Percentiles rank a stretch among this genome's conserved stretches.
Evolutionary conservation across 108 stramenopile genomes (phyloP).

Genomic region (Conticribra guillardii): DNA sequence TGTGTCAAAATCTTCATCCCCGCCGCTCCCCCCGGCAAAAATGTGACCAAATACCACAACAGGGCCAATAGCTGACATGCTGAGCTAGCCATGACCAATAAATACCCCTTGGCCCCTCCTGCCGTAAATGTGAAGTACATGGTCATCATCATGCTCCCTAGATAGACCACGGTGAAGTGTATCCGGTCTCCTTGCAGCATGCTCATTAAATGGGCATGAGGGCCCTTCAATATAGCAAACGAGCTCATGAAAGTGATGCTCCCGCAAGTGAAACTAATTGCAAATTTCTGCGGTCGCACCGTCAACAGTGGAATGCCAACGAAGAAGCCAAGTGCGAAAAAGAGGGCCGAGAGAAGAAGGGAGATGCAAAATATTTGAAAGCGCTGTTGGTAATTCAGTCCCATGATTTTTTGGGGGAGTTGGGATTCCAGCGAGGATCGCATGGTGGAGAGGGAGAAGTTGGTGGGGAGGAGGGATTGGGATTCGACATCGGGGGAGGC

Average conservation of each 20-base stretch:
- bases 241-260: slow-evolving; percentile 89
- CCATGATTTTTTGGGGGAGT: slow-evolving; percentile 86
- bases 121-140: slow-evolving; percentile 76
- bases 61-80: slow-evolving; percentile 78
- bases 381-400: slow-evolving; percentile 91
- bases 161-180: slow-evolving; percentile 78
- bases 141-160: slow-evolving; percentile 79
- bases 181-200: slow-evolving; percentile 79
- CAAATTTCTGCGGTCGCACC: slow-evolving; percentile 94
- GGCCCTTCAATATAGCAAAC: slow-evolving; percentile 90
- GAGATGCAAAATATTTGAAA: slow-evolving; percentile 86
- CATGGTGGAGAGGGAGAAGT: slow-evolving; percentile 67
- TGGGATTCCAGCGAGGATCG: slow-evolving; percentile 81
- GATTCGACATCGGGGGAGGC: slow-evolving; percentile 49
- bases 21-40: slow-evolving; percentile 86
- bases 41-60: slow-evolving; percentile 90
- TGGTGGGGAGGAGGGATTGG: slow-evolving; percentile 34
- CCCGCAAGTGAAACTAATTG: slow-evolving; percentile 92
- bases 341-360: slow-evolving; percentile 78
- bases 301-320: slow-evolving; percentile 90
- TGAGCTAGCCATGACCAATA: slow-evolving; percentile 66
- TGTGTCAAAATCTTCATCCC: slow-evolving; percentile 73
- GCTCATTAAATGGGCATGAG: slow-evolving; percentile 72
- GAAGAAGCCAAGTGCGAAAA: slow-evolving; percentile 91
- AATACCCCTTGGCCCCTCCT: slow-evolving; percentile 83